These are phyloP conservation scores for Trichoderma sp. DNA, from an alignment of 2,329 filamentous ascomycete species.

Conservation along the genomic window DNA sequence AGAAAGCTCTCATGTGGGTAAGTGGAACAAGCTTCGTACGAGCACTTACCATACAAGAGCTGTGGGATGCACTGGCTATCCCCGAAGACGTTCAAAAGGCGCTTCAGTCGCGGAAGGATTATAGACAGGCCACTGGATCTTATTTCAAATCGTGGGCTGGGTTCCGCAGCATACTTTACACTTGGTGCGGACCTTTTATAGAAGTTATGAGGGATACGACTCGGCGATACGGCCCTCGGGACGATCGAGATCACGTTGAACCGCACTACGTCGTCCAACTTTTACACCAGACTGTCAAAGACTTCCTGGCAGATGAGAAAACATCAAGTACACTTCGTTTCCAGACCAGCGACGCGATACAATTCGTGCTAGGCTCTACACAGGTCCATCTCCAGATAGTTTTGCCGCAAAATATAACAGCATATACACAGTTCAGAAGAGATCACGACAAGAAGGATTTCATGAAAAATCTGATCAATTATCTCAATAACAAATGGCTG, in stretches of 20 bases:
- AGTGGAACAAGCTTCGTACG: neutral
- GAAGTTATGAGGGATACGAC: neutral
- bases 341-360: neutral
- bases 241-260: neutral
- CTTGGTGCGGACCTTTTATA: neutral
- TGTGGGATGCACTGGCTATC: neutral
- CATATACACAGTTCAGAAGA: neutral
- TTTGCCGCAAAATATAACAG: neutral
- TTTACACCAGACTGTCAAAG: neutral
- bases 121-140: neutral
- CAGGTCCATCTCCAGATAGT: neutral
- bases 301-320: neutral
- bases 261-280: neutral
- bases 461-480: neutral
- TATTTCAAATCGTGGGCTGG: neutral
- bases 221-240: neutral
- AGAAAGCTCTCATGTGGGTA: neutral
- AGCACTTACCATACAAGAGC: neutral
- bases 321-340: neutral
- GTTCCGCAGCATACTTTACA: neutral
- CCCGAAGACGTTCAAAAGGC: neutral
- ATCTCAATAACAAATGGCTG: neutral
- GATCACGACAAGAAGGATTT: neutral
- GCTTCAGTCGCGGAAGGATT: neutral
- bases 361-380: neutral